Conservation (phyloP, 1,139 yeast species). For the Suhomyces guaymorum region DNA sequence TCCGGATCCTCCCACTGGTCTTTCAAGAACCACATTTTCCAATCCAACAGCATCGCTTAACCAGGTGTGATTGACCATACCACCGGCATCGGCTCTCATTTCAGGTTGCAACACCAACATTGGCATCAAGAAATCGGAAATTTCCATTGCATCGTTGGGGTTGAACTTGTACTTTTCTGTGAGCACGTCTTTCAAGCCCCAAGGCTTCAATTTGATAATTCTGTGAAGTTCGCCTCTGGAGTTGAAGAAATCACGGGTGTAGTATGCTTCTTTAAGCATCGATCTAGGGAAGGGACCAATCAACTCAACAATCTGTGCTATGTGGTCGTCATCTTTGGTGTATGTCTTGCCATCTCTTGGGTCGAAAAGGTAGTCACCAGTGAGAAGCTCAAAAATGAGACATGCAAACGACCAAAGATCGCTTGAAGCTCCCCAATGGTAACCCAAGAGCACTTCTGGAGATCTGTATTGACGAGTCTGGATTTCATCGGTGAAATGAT, state of each 20-base stretch:
- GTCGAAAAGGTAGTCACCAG: constrained; percentile 52
- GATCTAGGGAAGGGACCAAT: constrained; percentile 46
- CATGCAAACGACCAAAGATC: constrained; percentile 54
- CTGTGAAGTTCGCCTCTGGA: constrained; percentile 27
- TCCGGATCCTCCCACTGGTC: constrained; percentile 61
- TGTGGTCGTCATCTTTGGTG: constrained; percentile 51
- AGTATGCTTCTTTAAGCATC: constrained; percentile 45
- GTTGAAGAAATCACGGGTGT: constrained; percentile 47
- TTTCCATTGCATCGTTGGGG: constrained; percentile 32
- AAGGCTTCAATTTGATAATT: constrained; percentile 45
- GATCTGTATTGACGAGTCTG: constrained; percentile 52
- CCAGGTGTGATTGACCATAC: constrained; percentile 47
- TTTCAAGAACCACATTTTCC: constrained; percentile 28
- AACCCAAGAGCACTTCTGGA: constrained; percentile 50
- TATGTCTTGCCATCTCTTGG: constrained; percentile 50
- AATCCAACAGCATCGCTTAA: constrained; percentile 32
- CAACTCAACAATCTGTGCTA: constrained; percentile 50
- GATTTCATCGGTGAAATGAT: constrained; percentile 53
- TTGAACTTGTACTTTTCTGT: constrained; percentile 45
- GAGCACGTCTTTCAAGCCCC: constrained; percentile 50
- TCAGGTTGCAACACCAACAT: constrained; percentile 74
- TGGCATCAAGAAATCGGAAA: constrained; percentile 60
- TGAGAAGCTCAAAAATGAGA: constrained; percentile 45
- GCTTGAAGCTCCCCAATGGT: constrained; percentile 53
- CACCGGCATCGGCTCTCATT: constrained; percentile 54